Evolutionary conservation across 495 filamentous ascomycete genomes (phyloP).

Genomic region (Talaromyces thailandensis): DNA sequence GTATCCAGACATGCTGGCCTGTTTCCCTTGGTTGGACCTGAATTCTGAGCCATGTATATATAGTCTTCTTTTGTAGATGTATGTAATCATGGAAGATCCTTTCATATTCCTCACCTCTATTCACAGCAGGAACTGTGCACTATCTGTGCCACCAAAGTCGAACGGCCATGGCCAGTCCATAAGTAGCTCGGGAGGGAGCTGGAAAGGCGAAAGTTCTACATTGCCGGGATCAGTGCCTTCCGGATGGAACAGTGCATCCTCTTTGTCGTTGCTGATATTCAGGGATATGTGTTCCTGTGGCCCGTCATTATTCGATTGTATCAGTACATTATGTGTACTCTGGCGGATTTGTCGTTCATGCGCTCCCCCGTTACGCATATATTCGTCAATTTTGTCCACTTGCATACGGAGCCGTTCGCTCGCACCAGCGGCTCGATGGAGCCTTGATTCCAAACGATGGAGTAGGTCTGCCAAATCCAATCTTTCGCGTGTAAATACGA

Average conservation of each 20-base stretch:
- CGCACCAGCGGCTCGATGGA: slow-evolving; percentile 29
- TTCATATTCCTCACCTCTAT: neutral
- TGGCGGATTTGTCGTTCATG: neutral
- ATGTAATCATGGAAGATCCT: neutral
- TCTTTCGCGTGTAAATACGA: neutral
- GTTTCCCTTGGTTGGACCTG: neutral
- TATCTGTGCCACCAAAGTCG: neutral
- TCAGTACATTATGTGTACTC: neutral
- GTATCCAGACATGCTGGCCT: neutral
- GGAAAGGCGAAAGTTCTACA: slow-evolving; percentile 17
- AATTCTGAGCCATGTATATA: neutral
- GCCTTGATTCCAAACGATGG: slow-evolving; percentile 31
- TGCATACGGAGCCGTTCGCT: slow-evolving; percentile 31
- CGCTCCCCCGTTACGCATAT: slow-evolving; percentile 19
- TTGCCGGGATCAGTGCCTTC: neutral
- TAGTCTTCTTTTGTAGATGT: neutral
- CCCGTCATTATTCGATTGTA: neutral
- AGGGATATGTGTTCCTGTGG: neutral
- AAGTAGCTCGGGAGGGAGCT: slow-evolving; percentile 29
- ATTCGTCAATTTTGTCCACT: slow-evolving; percentile 38
- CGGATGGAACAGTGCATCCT: neutral
- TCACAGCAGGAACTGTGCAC: neutral
- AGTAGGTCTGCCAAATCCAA: slow-evolving; percentile 34
- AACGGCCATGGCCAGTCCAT: slow-evolving; percentile 32
- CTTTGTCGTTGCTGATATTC: neutral